Percentiles rank a stretch among this genome's conserved stretches.
These are phyloP conservation scores for Cyberlindnera sargentensis DNA, from an alignment of 805 yeast species.

Conservation along the genomic window DNA sequence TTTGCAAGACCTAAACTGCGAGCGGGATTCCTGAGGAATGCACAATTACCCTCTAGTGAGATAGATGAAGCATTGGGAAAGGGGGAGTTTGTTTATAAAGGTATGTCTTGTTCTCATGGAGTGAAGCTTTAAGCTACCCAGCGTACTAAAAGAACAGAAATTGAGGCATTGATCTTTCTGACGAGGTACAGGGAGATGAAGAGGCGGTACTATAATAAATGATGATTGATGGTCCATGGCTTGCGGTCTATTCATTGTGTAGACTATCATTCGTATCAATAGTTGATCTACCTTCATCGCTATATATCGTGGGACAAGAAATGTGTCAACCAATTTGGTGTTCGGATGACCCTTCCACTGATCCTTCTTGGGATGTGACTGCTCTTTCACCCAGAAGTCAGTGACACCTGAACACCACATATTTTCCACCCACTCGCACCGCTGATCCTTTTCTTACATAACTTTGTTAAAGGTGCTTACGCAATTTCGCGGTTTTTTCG, in stretches of 20 bases:
- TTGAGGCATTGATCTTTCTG: slow-evolving; percentile 18
- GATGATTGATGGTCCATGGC: no score
- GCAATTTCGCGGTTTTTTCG: slow-evolving; percentile 4
- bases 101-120: slow-evolving; percentile 4
- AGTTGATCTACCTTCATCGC: background rate
- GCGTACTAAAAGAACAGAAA: slow-evolving; percentile 9
- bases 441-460: slow-evolving; percentile 1
- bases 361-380: no score
- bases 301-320: no score
- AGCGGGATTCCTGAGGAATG: slow-evolving; percentile 10
- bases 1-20: slow-evolving; percentile 11
- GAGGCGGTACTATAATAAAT: slow-evolving; percentile 11
- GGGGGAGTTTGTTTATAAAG: slow-evolving; percentile 17
- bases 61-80: slow-evolving; percentile 10
- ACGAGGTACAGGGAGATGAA: slow-evolving; percentile 17
- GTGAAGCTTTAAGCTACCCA: no score
- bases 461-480: background rate
- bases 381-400: no score
- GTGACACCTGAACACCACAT: no score
- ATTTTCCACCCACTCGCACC: no score
- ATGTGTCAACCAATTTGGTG: no score
- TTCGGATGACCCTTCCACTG: no score
- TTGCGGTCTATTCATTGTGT: no score
- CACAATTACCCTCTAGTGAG: slow-evolving; percentile 2
- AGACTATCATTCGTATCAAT: background rate